Percentiles rank a stretch among this genome's conserved stretches.
phyloP scores from a whole-genome alignment of 805 yeast species.

The Clavispora santaluciae region DNA sequence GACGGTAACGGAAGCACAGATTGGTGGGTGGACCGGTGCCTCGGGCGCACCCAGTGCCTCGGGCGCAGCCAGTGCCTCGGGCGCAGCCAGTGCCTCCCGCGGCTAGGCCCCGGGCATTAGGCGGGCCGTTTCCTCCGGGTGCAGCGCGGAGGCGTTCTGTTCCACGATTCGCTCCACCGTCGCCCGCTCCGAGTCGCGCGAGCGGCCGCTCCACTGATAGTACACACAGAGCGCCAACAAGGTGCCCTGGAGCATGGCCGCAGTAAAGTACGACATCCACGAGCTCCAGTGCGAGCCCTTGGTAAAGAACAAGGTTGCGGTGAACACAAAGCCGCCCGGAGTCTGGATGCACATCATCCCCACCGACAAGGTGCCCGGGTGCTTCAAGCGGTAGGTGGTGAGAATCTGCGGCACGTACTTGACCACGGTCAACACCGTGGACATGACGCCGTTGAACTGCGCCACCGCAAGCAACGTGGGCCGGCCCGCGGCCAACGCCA shows the following conservation, averaged over 20 bases:
- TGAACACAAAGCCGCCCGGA: conserved; percentile 84
- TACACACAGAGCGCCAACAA: conserved; percentile 61
- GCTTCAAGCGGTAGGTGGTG: conserved; percentile 65
- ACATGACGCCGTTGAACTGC: conserved; percentile 56
- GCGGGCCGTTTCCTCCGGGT: background rate
- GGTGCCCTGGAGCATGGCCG: conserved; percentile 62
- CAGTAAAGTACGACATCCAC: conserved; percentile 75
- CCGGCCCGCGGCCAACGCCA: conserved; percentile 25
- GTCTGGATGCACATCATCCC: conserved; percentile 83
- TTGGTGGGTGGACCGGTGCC: no score
- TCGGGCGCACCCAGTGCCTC: no score
- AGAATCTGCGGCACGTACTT: conserved; percentile 78
- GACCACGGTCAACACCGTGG: conserved; percentile 57
- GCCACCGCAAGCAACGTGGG: conserved; percentile 40
- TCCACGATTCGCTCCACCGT: conserved; percentile 9
- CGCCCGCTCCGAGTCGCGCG: conserved; percentile 7
- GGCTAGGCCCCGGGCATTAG: no score
- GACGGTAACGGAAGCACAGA: no score
- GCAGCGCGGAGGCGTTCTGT: conserved; percentile 3
- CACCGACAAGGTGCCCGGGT: conserved; percentile 74
- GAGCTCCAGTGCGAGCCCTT: conserved; percentile 83
- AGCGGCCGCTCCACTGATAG: conserved; percentile 20
- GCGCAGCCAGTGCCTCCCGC: no score
- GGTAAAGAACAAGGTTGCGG: conserved; percentile 62
- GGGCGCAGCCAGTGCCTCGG: no score